phyloP scores from a whole-genome alignment of 768 basidiomycete genomes.

The Xanthoconium stramineum region DNA sequence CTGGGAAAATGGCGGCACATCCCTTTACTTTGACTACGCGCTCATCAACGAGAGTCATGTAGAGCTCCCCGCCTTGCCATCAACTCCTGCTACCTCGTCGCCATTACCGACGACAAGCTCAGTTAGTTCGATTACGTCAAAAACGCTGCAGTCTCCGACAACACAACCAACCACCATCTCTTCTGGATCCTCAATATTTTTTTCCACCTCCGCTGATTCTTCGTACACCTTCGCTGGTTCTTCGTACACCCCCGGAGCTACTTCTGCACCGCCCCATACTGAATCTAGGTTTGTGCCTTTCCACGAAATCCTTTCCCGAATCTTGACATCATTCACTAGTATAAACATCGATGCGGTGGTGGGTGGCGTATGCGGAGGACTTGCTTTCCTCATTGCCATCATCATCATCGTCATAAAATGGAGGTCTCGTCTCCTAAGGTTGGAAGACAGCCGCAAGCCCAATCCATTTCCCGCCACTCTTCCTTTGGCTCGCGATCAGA shows the following conservation, averaged over 20 bases:
- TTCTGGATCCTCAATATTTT: not conserved
- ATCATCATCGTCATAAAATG: constrained; percentile 7
- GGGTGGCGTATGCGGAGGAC: constrained; percentile 6
- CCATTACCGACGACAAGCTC: not conserved
- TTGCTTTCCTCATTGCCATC: not conserved
- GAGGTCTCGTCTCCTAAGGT: not conserved
- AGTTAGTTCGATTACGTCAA: not conserved
- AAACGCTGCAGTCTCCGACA: not conserved
- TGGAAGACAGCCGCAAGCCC: not conserved
- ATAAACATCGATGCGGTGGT: constrained; percentile 3
- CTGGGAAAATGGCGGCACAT: constrained; percentile 2
- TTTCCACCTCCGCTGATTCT: not conserved
- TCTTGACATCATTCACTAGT: constrained; percentile 3
- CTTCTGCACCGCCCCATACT: not conserved
- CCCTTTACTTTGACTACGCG: constrained; percentile 17
- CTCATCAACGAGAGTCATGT: constrained; percentile 11
- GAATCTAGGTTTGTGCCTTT: not conserved
- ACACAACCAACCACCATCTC: not conserved
- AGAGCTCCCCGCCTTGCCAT: not conserved
- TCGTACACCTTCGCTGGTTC: not conserved
- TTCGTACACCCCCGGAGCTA: not conserved
- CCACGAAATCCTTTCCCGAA: too few relatives aligned
- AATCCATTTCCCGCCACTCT: constrained; percentile 1
- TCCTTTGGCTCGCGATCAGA: not conserved
- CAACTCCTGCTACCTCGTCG: not conserved